A percentile compares a stretch with the other conserved stretches of the same genome.
phyloP scores from a whole-genome alignment of 768 basidiomycete genomes.

The Hydnum rufescens region DNA sequence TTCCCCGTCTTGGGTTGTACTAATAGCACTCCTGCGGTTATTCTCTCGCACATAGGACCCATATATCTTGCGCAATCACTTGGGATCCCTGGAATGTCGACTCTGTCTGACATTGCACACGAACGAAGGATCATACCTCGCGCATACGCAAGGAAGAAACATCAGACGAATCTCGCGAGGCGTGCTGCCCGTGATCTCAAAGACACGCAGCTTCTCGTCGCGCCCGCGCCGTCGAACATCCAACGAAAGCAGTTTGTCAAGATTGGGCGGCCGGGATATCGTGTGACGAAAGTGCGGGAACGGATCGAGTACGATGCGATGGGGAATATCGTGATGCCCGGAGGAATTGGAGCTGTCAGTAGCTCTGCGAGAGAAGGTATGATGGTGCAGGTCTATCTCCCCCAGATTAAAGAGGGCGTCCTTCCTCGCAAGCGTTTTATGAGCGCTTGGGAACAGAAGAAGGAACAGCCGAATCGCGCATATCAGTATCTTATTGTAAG shows the following conservation, averaged over 20 bases:
- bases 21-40: constrained; percentile 4
- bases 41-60: constrained; percentile 87
- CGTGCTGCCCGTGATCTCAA: constrained; percentile 96
- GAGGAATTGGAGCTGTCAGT: constrained; percentile 19
- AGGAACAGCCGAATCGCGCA: constrained; percentile 85
- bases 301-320: constrained; percentile 18
- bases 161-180: constrained; percentile 93
- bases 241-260: constrained; percentile 92
- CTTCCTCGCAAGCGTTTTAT: constrained; percentile 79
- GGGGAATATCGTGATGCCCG: constrained; percentile 8
- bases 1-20: background rate
- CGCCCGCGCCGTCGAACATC: constrained; percentile 56
- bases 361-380: constrained; percentile 77
- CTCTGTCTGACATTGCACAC: constrained; percentile 94
- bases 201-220: constrained; percentile 78
- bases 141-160: constrained; percentile 98
- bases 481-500: constrained; percentile 94
- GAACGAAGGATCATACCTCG: constrained; percentile 98
- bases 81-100: constrained; percentile 95
- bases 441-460: constrained; percentile 95
- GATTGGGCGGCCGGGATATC: constrained; percentile 87
- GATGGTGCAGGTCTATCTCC: constrained; percentile 92
- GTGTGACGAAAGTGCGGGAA: constrained; percentile 93
- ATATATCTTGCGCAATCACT: constrained; percentile 94
- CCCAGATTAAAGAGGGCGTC: constrained; percentile 77